phyloP scores from a whole-genome alignment of 2,329 filamentous ascomycete species.

The Fusarium avenaceum region DNA sequence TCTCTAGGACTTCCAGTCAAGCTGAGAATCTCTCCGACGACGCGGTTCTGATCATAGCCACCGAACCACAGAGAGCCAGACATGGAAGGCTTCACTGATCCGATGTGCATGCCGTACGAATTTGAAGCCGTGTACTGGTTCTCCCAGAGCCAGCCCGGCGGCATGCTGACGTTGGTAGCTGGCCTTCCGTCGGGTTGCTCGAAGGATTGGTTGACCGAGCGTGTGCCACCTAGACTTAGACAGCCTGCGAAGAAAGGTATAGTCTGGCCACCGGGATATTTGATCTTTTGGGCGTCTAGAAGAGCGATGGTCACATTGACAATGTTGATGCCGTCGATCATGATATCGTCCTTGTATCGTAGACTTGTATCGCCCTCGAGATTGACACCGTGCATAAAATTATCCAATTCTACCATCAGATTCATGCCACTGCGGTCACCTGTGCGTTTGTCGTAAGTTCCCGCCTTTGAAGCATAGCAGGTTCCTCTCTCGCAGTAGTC shows the following conservation, averaged over 20 bases:
- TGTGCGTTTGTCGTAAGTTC: neutral
- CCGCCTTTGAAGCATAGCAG: slow-evolving; percentile 16
- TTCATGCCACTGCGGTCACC: neutral
- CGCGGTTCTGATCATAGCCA: slow-evolving; percentile 13
- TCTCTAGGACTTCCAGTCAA: slow-evolving; percentile 6
- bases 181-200: neutral
- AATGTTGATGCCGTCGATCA: neutral
- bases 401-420: neutral
- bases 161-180: slow-evolving; percentile 2
- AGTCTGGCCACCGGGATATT: neutral
- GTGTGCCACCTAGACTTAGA: slow-evolving; percentile 9
- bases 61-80: slow-evolving; percentile 12
- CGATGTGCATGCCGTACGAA: slow-evolving; percentile 20
- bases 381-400: slow-evolving; percentile 6
- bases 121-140: neutral
- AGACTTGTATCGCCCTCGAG: neutral
- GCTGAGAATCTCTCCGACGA: slow-evolving; percentile 4
- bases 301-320: slow-evolving; percentile 1
- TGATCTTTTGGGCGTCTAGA: slow-evolving; percentile 8
- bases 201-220: slow-evolving; percentile 6
- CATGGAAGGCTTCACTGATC: neutral
- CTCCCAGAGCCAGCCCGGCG: slow-evolving; percentile 11
- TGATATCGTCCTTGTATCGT: neutral
- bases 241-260: slow-evolving; percentile 1
- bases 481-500: slow-evolving; percentile 1